phyloP scores from a whole-genome alignment of 1,284 basidiomycete genomes.

The Cystobasidium slooffiae region DNA sequence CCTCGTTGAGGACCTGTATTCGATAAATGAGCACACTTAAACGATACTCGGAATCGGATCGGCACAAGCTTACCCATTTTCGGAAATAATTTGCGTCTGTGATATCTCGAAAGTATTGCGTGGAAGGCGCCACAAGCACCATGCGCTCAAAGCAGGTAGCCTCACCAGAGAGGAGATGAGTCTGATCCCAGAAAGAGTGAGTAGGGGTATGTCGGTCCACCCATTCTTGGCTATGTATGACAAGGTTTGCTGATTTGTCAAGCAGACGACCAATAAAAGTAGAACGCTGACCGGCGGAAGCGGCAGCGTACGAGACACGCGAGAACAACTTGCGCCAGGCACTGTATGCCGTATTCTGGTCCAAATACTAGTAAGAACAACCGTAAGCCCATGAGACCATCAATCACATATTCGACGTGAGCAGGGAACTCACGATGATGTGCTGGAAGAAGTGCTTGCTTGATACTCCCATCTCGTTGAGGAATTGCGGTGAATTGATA shows the following conservation, averaged over 20 bases:
- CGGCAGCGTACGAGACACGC: background rate
- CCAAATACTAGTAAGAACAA: background rate
- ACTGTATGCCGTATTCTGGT: background rate
- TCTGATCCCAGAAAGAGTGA: background rate
- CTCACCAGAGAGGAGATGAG: background rate
- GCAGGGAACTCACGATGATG: background rate
- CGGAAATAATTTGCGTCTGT: conserved; percentile 11
- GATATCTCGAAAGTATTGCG: background rate
- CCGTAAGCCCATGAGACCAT: background rate
- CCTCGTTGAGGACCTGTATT: conserved; percentile 5
- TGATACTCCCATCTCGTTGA: background rate
- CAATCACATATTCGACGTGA: background rate
- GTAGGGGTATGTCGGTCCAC: background rate
- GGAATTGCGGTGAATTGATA: background rate
- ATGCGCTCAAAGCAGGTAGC: conserved; percentile 8
- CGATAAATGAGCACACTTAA: background rate
- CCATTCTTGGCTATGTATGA: background rate
- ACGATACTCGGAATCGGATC: background rate
- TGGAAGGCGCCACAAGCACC: background rate
- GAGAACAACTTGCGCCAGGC: background rate
- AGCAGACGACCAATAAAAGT: background rate
- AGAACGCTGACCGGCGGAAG: background rate
- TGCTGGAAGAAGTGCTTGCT: background rate
- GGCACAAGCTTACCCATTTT: background rate
- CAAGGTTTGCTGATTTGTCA: background rate